phyloP scores from a whole-genome alignment of 2,329 filamentous ascomycete species.

The Fonsecaea pedrosoi region DNA sequence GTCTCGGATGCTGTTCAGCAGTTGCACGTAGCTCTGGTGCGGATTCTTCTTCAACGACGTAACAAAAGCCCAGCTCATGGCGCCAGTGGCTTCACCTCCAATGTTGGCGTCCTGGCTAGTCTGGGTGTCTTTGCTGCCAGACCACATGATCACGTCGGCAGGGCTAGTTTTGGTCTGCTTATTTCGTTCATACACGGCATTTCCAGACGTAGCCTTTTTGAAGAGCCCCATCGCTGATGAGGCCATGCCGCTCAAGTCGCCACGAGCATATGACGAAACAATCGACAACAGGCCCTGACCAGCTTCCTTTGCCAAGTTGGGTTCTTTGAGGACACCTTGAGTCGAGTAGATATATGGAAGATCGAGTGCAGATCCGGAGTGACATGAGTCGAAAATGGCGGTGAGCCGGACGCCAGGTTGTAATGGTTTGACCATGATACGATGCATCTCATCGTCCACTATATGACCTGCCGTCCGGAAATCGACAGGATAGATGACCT shows the following conservation, averaged over 20 bases:
- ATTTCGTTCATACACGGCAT: slow-evolving; percentile 79
- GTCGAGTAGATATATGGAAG: slow-evolving; percentile 72
- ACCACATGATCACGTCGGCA: slow-evolving; percentile 98
- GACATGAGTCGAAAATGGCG: slow-evolving; percentile 73
- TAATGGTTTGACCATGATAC: slow-evolving; percentile 76
- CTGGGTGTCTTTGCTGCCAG: slow-evolving; percentile 92
- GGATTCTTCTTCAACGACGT: slow-evolving; percentile 88
- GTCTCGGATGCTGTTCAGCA: slow-evolving; percentile 94
- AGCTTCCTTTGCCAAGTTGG: slow-evolving; percentile 71
- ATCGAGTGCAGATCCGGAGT: slow-evolving; percentile 71
- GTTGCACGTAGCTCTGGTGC: slow-evolving; percentile 92
- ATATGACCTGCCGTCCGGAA: slow-evolving; percentile 74
- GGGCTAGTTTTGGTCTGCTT: slow-evolving; percentile 89
- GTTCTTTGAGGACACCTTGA: slow-evolving; percentile 71
- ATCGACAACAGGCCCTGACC: slow-evolving; percentile 69
- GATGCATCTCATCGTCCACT: slow-evolving; percentile 79
- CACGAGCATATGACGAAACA: slow-evolving; percentile 78
- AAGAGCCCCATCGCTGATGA: slow-evolving; percentile 81
- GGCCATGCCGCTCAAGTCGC: slow-evolving; percentile 82
- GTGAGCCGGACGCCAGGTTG: slow-evolving; percentile 79
- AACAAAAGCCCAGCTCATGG: slow-evolving; percentile 99
- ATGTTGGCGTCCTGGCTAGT: slow-evolving; percentile 95
- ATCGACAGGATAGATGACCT: slow-evolving; percentile 80
- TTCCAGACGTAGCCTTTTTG: slow-evolving; percentile 83
- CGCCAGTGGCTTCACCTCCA: slow-evolving; percentile 85